Base-by-base conservation (phyloP, 495 filamentous ascomycete species). In the Penicillium coffeae region DNA sequence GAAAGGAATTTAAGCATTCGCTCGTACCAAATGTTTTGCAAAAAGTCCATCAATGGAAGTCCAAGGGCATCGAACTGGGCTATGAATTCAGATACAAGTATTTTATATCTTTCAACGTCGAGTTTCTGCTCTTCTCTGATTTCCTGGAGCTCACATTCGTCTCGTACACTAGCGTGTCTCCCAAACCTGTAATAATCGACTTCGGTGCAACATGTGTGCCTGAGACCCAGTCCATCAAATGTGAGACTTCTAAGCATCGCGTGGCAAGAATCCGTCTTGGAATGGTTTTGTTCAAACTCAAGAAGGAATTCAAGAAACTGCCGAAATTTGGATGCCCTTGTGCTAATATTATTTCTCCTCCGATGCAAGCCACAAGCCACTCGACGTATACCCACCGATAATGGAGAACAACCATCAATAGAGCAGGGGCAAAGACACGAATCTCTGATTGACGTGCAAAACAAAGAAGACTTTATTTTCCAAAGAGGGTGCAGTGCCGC, bases 1-100 rank as follows among this genome's bases (percentile, higher is more conserved):
- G 38, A 49, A 25, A 42, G n/a, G 38, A 42, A 42, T 35, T 42
- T 42, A 19, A 49, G 12, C 46, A 49, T 49, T 34, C 46, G 38
- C 14, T 41, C 21, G 22, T 49, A 42, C 46, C 46, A 49, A 42
- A 34, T 13, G 2, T 35, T 8, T n/a, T 41, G 37, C 25, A 49
- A 21, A 30, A 49, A 49, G 20, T 49, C 38, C 46, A 34, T 42
- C 25, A 49, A 36, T 16, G 38, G 37, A 34, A 49, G 46, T 13
- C 27, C 22, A 21, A 49, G 25, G 22, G 25, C 38, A 35, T 36
- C 38, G 30, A 49, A 49, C 27, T 41, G 38, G 35, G 46, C 15
- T 18, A 21, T 19, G 35, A 49, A 49, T 35, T 49, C 46, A 42
- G 25, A 42, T 19, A 49, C 46, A 42, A 49, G 46, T 3, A 42